Conservation (phyloP, 257 asterid genomes). For the Nicotiana sylvestris region DNA sequence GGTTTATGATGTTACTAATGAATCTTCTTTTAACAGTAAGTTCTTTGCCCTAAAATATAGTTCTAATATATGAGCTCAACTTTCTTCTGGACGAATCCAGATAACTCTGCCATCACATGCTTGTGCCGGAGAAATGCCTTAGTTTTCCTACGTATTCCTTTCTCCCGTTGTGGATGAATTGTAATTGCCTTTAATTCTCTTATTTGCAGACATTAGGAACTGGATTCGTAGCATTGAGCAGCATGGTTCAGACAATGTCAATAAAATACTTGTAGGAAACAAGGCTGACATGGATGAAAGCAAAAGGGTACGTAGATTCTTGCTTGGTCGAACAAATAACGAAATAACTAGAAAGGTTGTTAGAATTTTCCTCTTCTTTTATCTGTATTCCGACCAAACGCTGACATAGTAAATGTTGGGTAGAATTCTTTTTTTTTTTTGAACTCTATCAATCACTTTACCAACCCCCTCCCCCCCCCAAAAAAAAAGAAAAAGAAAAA, state of each 20-base stretch:
- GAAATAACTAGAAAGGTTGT: too few species aligned
- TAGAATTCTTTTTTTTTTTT: too few species aligned
- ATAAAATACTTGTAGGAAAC: constrained; percentile 45
- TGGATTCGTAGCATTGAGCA: constrained; percentile 49
- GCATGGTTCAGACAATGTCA: constrained; percentile 47
- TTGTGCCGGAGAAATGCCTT: not conserved
- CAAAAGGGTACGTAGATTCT: constrained; percentile 30
- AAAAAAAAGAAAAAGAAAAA: not conserved
- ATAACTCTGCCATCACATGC: not conserved
- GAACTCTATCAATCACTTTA: not conserved
- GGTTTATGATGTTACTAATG: constrained; percentile 49
- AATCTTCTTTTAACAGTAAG: constrained; percentile 46
- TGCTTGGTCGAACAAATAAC: not conserved
- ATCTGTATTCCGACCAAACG: too few species aligned
- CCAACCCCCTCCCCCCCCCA: not conserved
- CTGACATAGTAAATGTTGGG: too few species aligned
- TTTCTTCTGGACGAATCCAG: not conserved
- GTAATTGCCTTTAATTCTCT: not conserved
- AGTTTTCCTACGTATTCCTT: not conserved
- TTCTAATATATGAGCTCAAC: not conserved
- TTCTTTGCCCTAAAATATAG: not conserved
- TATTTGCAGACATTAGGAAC: constrained; percentile 34
- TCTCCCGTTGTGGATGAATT: not conserved
- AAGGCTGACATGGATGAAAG: constrained; percentile 53
- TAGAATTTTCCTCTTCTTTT: too few species aligned